Percentiles rank a stretch among this genome's conserved stretches.
These are phyloP conservation scores for Boletus pseudopeckii DNA, from an alignment of 768 basidiomycete species.

Conservation along the genomic window DNA sequence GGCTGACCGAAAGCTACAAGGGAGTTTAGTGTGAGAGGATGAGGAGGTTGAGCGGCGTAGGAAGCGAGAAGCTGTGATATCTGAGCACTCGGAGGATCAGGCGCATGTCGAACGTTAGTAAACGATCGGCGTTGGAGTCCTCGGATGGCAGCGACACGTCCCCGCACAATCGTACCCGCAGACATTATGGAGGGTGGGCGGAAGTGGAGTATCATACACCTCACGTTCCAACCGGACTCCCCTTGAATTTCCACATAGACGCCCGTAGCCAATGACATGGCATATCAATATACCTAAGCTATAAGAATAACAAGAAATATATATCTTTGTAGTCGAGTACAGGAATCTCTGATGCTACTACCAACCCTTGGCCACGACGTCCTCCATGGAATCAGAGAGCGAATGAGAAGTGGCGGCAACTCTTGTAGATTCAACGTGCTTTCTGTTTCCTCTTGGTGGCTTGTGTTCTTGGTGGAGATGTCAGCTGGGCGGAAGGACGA, in stretches of 20 bases:
- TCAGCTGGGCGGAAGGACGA: not conserved
- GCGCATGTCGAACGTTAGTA: conserved; percentile 40
- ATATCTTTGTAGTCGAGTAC: conserved; percentile 25
- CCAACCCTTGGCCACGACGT: not conserved
- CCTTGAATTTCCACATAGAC: not conserved
- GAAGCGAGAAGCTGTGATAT: conserved; percentile 58
- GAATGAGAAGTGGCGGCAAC: not conserved
- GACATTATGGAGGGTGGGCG: conserved; percentile 6
- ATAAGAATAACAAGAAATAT: conserved; percentile 25
- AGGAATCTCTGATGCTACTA: conserved; percentile 11
- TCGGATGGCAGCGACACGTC: not conserved
- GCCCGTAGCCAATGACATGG: not conserved
- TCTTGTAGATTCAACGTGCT: conserved; percentile 18
- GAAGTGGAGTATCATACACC: not conserved
- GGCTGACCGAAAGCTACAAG: conserved; percentile 76
- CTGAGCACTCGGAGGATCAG: conserved; percentile 49
- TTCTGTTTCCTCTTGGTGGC: conserved; percentile 23
- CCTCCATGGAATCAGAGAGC: not conserved
- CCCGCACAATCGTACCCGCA: not conserved
- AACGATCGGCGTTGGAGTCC: conserved; percentile 14
- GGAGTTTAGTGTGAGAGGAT: conserved; percentile 67
- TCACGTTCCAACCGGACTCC: not conserved
- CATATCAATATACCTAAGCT: not conserved
- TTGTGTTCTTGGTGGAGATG: conserved; percentile 18
- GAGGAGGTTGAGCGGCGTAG: conserved; percentile 60